phyloP scores from a whole-genome alignment of 139 green algal genomes.

The Volvox africanus region DNA sequence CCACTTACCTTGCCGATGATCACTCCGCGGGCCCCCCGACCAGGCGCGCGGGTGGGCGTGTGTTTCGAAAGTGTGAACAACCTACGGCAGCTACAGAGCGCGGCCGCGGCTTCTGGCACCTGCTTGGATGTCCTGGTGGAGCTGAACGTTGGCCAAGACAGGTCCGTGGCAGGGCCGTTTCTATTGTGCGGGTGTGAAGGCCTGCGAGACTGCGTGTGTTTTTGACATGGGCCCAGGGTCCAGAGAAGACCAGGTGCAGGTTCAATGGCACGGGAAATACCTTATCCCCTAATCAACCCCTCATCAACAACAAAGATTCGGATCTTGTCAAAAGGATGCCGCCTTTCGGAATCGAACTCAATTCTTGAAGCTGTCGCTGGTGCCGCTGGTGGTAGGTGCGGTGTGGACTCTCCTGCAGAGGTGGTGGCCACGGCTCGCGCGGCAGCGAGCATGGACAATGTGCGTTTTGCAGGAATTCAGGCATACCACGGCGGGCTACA shows the following conservation, averaged over 20 bases:
- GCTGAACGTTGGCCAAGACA: slow-evolving; percentile 66
- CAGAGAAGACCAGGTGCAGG: too few relatives aligned
- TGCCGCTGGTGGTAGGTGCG: slow-evolving; percentile 26
- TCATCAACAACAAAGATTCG: too few relatives aligned
- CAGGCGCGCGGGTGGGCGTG: slow-evolving; percentile 52
- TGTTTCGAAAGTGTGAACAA: slow-evolving; percentile 45
- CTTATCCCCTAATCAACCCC: too few relatives aligned
- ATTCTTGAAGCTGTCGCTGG: too few relatives aligned
- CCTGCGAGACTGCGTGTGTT: too few relatives aligned
- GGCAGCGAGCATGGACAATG: not conserved
- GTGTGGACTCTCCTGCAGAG: slow-evolving; percentile 50
- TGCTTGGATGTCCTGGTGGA: slow-evolving; percentile 62
- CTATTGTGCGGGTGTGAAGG: too few relatives aligned
- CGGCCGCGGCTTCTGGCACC: not conserved
- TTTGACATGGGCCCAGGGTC: too few relatives aligned
- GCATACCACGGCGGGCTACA: slow-evolving; percentile 67
- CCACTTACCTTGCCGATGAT: too few relatives aligned
- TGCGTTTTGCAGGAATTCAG: slow-evolving; percentile 45
- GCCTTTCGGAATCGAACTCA: too few relatives aligned
- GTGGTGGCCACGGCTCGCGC: slow-evolving; percentile 44
- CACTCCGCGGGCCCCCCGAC: not conserved
- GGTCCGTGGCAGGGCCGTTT: not conserved
- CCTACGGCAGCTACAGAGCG: slow-evolving; percentile 41
- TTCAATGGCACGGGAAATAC: too few relatives aligned
- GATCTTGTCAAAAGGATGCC: too few relatives aligned